These are phyloP conservation scores for Colletotrichum camelliae DNA, from an alignment of 2,329 filamentous ascomycete species.

Conservation along the genomic window DNA sequence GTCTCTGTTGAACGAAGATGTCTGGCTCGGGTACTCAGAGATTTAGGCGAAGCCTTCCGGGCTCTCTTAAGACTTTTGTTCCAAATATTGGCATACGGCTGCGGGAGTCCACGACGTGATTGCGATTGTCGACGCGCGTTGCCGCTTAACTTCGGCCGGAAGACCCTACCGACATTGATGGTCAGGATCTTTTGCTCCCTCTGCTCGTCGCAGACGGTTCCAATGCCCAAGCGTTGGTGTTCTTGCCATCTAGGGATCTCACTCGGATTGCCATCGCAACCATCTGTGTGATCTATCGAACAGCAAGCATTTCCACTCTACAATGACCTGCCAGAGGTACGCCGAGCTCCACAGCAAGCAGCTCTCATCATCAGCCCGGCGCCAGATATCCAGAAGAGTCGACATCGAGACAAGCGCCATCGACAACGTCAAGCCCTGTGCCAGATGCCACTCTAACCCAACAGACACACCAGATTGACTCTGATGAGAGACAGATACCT, in stretches of 20 bases:
- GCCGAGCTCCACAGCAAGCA: background rate
- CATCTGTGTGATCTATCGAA: background rate
- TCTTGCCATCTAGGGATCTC: background rate
- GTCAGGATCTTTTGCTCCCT: background rate
- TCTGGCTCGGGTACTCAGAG: rapidly evolving
- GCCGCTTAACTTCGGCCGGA: background rate
- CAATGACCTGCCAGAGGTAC: background rate
- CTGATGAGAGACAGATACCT: background rate
- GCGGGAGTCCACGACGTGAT: background rate
- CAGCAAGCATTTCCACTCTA: background rate
- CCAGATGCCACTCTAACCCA: background rate
- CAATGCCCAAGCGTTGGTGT: background rate
- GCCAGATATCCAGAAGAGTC: background rate
- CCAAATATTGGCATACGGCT: background rate
- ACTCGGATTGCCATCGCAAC: background rate
- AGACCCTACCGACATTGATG: background rate
- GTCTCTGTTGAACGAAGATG: background rate
- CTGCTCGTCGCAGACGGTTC: background rate
- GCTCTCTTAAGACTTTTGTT: background rate
- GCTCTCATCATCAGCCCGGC: background rate
- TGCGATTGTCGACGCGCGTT: background rate
- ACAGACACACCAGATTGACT: background rate
- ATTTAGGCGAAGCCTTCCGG: background rate
- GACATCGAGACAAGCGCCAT: background rate
- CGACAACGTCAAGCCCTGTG: background rate